Conservation (phyloP, 164 flowering plant genomes). For the Berberis vulgaris region DNA sequence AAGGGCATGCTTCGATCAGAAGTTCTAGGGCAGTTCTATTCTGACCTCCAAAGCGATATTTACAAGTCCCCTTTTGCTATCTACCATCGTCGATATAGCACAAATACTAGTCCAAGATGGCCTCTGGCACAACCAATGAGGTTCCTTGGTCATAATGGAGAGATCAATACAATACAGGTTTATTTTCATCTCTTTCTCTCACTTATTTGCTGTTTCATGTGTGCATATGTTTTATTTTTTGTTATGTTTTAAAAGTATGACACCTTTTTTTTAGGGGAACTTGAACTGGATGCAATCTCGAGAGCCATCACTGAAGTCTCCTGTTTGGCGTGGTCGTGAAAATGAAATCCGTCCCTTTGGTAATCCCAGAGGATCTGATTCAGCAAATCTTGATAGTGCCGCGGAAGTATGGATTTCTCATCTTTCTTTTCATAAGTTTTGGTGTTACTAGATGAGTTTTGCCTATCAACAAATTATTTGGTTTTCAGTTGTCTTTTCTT, state of each 20-base stretch:
- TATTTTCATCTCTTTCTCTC: constrained; percentile 1
- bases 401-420: constrained; percentile 61
- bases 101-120: constrained; percentile 99
- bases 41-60: constrained; percentile 77
- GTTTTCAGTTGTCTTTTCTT: too few relatives aligned
- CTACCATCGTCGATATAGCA: constrained; percentile 93
- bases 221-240: background rate
- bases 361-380: constrained; percentile 86
- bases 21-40: constrained; percentile 80
- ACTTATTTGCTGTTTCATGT: background rate
- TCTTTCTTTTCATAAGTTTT: too few relatives aligned
- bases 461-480: too few relatives aligned
- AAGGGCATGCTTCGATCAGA: constrained; percentile 99
- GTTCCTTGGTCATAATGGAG: constrained; percentile 98
- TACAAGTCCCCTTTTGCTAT: constrained; percentile 88
- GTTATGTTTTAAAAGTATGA: too few relatives aligned
- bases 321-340: constrained; percentile 99
- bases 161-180: constrained; percentile 98
- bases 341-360: constrained; percentile 95
- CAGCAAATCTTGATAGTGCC: constrained; percentile 95
- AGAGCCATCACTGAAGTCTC: constrained; percentile 72
- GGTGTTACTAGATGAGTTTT: too few relatives aligned
- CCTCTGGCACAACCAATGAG: constrained; percentile 99
- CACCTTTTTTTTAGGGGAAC: constrained; percentile 59
- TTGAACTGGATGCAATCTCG: constrained; percentile 99